phyloP scores from a whole-genome alignment of 495 filamentous ascomycete species.

The Cercophora samala region DNA sequence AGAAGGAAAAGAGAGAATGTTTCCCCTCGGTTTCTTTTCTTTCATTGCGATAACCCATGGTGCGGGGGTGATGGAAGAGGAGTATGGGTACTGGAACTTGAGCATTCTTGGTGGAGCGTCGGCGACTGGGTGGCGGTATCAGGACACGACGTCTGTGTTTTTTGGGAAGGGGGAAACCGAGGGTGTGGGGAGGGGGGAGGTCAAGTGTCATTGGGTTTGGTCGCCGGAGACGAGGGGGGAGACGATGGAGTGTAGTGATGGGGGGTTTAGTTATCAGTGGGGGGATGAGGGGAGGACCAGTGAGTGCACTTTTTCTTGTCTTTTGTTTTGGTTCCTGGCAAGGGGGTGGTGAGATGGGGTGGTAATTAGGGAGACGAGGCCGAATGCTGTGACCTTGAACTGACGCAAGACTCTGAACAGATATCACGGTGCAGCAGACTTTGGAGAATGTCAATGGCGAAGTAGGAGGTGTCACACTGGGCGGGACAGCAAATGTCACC shows the following conservation, averaged over 20 bases:
- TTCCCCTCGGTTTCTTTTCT: neutral
- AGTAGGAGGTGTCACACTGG: neutral
- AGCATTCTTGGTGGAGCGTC: neutral
- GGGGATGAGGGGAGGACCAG: neutral
- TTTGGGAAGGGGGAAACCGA: neutral
- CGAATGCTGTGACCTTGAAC: no score
- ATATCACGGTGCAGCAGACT: slow-evolving; percentile 9
- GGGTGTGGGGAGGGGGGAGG: neutral
- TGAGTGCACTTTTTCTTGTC: no score
- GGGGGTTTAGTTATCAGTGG: slow-evolving; percentile 2
- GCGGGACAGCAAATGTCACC: neutral
- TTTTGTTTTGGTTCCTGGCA: neutral
- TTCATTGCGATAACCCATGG: neutral
- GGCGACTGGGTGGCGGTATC: neutral
- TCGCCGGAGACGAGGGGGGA: neutral
- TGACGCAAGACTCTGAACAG: no score
- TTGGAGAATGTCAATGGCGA: neutral
- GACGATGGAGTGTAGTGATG: slow-evolving; percentile 6
- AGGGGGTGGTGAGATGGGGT: no score
- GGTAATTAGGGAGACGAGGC: no score
- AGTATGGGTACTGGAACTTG: slow-evolving; percentile 10
- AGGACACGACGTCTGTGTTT: slow-evolving; percentile 2
- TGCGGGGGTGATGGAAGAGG: neutral
- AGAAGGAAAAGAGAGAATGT: no score
- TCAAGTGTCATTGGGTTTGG: slow-evolving; percentile 5